Base-by-base conservation (phyloP, 345 rosid genomes). In the Abelmoschus esculentus region DNA sequence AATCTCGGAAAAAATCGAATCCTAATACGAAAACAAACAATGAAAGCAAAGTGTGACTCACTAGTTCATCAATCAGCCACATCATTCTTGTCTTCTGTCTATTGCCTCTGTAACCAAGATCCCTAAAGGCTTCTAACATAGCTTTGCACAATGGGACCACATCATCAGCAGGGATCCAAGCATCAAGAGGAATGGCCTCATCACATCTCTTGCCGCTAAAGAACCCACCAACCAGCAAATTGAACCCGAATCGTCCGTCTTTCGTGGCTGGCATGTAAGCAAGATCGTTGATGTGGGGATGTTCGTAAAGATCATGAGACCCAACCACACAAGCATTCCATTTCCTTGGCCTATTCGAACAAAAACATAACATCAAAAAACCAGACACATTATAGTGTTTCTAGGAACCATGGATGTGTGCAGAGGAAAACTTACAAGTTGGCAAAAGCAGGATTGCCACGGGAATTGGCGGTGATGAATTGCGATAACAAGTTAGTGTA, bases 1-100 rank as follows among this genome's bases (percentile, higher is more conserved):
- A 3, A 67, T 7, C 10, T 10, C 12, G 15, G 15, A 34, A 34
- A 68, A 18, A 55, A 69, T 54, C 3, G 49, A 32, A 32, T 50
- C 31, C 15, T 14, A 32, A 15, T 1, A 54, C 59, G 5, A 31
- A 9, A 53, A 28, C 1, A 1, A 29, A 42, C 6, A 36, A 28
- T 13, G 19, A 32, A 54, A 15, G 7, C 8, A 59, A 62, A 67
- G 3, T 67, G 34, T 68, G 13, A 73, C 95, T 83, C 79, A 95
- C 99, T 58, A 95, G 87, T 81, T 95, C 96, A 64, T 95, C 97
- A 36, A 95, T 89, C 70, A 95, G 72, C 97, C 99, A 95, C 99
- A 91, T 95, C 96, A 95, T 95, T 79, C 99, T 86, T 0, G 96
- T 91, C 77, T 80, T 95, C 64, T 91, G 99, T 74, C 97, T 79